Evolutionary conservation across 2,329 filamentous ascomycete species (phyloP).

Genomic region (Alternaria incomplexa): DNA sequence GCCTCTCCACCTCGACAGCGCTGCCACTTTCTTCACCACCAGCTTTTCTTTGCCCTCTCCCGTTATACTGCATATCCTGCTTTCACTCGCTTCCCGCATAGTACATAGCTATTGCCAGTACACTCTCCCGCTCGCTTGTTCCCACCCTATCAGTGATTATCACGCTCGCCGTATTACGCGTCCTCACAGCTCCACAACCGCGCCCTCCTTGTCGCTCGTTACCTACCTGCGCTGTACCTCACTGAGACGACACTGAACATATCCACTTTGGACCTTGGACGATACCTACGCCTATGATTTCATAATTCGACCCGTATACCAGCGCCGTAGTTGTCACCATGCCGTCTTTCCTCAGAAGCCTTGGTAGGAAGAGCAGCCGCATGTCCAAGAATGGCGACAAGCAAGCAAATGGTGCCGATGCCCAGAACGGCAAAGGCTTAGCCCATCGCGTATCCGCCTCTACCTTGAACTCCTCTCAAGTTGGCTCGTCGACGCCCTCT

Average conservation of each 20-base stretch:
- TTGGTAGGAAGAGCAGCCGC: constrained; percentile 74
- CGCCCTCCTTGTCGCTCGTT: constrained; percentile 20
- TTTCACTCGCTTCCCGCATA: constrained; percentile 28
- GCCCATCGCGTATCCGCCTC: constrained; percentile 65
- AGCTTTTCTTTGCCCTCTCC: constrained; percentile 16
- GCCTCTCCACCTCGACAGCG: constrained; percentile 3
- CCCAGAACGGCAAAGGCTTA: constrained; percentile 46
- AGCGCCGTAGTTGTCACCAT: constrained; percentile 34
- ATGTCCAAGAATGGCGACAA: constrained; percentile 60
- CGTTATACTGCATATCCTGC: constrained; percentile 20
- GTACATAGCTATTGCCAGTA: constrained; percentile 25
- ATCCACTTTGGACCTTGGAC: neutral
- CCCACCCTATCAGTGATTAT: constrained; percentile 17
- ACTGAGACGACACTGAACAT: neutral
- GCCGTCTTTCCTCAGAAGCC: constrained; percentile 73
- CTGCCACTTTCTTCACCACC: constrained; percentile 8
- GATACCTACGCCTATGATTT: constrained; percentile 18
- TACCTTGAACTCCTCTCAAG: constrained; percentile 62
- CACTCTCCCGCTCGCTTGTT: constrained; percentile 20
- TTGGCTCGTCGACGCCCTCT: constrained; percentile 75
- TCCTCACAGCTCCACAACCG: constrained; percentile 20
- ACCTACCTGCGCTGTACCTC: neutral
- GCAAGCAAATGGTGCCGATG: constrained; percentile 21
- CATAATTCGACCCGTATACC: constrained; percentile 11
- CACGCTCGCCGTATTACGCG: constrained; percentile 35